Conservation (phyloP, 2,329 filamentous ascomycete species). For the Arthrobotrys musiformis region DNA sequence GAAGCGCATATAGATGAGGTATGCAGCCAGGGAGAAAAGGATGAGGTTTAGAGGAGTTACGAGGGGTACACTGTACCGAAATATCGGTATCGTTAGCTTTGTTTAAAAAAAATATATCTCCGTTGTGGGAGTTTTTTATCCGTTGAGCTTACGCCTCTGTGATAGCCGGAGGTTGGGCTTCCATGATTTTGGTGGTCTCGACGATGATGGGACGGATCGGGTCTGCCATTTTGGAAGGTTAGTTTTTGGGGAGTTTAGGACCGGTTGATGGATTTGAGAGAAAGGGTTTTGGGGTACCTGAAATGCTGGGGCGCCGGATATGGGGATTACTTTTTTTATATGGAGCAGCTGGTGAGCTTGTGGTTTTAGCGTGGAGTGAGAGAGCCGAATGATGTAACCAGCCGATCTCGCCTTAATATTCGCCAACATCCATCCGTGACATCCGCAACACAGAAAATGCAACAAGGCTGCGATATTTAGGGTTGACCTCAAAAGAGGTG, state of each 20-base stretch:
- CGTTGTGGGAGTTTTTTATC: neutral
- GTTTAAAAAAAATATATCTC: no score
- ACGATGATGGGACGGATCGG: conserved; percentile 23
- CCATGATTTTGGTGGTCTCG: conserved; percentile 39
- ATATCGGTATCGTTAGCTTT: neutral
- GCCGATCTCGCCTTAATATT: neutral
- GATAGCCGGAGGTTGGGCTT: conserved; percentile 20
- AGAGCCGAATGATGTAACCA: conserved; percentile 35
- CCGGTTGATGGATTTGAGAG: neutral
- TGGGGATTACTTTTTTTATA: neutral
- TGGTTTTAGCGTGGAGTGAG: neutral
- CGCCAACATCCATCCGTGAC: neutral
- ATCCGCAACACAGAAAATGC: conserved; percentile 37
- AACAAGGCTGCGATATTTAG: conserved; percentile 24
- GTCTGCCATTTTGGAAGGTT: conserved; percentile 35
- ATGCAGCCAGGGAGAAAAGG: conserved; percentile 69
- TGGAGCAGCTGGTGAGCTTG: neutral
- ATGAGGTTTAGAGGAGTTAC: conserved; percentile 73
- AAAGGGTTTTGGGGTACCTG: neutral
- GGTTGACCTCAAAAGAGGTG: no score
- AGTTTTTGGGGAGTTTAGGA: neutral
- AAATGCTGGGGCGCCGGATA: neutral
- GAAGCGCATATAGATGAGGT: conserved; percentile 70
- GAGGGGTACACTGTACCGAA: conserved; percentile 61
- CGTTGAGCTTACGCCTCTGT: conserved; percentile 36